Conservation (phyloP, 2,329 filamentous ascomycete genomes). For the Chaetomium globosum region DNA sequence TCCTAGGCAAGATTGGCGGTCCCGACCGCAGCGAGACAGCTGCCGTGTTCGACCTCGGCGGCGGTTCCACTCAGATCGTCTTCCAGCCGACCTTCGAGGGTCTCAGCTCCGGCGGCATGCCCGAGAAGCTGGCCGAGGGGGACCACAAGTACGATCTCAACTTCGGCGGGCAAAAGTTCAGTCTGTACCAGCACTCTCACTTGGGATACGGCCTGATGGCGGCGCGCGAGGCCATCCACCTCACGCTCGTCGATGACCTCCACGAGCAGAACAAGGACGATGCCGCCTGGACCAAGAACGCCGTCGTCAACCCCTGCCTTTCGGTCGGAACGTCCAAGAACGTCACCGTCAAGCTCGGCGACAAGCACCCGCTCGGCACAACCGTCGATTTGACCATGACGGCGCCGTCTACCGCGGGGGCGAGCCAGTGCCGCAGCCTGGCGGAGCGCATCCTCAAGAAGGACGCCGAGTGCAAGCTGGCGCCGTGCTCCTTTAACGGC, state of each 20-base stretch:
- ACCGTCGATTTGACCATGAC: constrained; percentile 79
- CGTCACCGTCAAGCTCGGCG: constrained; percentile 71
- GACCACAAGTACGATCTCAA: constrained; percentile 94
- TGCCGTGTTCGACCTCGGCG: constrained; percentile 92
- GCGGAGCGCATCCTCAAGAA: constrained; percentile 91
- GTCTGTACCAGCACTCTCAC: constrained; percentile 97
- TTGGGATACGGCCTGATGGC: constrained; percentile 96
- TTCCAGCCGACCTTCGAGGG: constrained; percentile 93
- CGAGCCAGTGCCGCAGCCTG: constrained; percentile 85
- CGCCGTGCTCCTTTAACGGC: constrained; percentile 98
- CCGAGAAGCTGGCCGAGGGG: constrained; percentile 79
- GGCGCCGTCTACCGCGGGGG: constrained; percentile 72
- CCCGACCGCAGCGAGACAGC: constrained; percentile 89
- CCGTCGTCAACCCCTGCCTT: constrained; percentile 84
- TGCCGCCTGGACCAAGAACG: constrained; percentile 66
- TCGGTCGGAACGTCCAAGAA: constrained; percentile 74
- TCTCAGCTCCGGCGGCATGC: constrained; percentile 73
- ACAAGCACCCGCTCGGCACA: constrained; percentile 66
- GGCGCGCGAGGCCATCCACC: constrained; percentile 84
- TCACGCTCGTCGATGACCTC: constrained; percentile 71
- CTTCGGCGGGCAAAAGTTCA: constrained; percentile 88
- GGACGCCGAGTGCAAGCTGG: constrained; percentile 75
- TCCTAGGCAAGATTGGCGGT: constrained; percentile 94
- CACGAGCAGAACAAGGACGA: constrained; percentile 62
- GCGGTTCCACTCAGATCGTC: constrained; percentile 97